Percentiles rank a stretch among this genome's conserved stretches.
Evolutionary conservation across 352 stramenopile species (phyloP).

Genomic region (Pythium insidiosum): DNA sequence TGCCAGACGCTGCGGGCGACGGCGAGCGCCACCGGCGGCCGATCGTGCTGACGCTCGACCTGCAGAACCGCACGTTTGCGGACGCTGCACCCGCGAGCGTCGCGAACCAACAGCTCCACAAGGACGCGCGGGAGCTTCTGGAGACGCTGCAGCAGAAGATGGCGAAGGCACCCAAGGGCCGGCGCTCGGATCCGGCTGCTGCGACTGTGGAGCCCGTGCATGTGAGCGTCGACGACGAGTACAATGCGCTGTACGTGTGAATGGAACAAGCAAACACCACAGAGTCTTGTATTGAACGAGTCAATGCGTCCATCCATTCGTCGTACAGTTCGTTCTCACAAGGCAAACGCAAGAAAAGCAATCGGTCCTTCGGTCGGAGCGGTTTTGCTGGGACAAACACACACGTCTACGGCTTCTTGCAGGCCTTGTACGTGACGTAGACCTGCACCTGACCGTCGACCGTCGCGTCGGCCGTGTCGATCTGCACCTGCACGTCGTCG

Average conservation of each 20-base stretch:
- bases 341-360: too few relatives aligned
- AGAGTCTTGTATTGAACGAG: too few relatives aligned
- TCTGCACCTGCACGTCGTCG: slow-evolving; percentile 17
- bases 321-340: too few relatives aligned
- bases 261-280: too few relatives aligned
- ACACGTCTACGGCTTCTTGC: too few relatives aligned
- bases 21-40: slow-evolving; percentile 9
- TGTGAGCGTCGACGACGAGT: slow-evolving; percentile 37
- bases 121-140: slow-evolving; percentile 41
- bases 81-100: slow-evolving; percentile 1
- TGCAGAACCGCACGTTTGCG: slow-evolving; percentile 32
- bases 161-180: slow-evolving; percentile 6
- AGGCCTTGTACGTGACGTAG: slow-evolving; percentile 9
- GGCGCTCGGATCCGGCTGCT: not conserved
- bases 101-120: slow-evolving; percentile 46
- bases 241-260: slow-evolving; percentile 44
- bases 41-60: slow-evolving; percentile 38
- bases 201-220: too few relatives aligned
- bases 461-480: slow-evolving; percentile 22
- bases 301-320: too few relatives aligned
- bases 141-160: slow-evolving; percentile 39
- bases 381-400: too few relatives aligned
- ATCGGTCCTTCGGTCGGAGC: too few relatives aligned
- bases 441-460: slow-evolving; percentile 18
- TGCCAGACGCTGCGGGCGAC: slow-evolving; percentile 2